Evolutionary conservation across 2,329 filamentous ascomycete species (phyloP).

Genomic region (Diaporthe destruens): DNA sequence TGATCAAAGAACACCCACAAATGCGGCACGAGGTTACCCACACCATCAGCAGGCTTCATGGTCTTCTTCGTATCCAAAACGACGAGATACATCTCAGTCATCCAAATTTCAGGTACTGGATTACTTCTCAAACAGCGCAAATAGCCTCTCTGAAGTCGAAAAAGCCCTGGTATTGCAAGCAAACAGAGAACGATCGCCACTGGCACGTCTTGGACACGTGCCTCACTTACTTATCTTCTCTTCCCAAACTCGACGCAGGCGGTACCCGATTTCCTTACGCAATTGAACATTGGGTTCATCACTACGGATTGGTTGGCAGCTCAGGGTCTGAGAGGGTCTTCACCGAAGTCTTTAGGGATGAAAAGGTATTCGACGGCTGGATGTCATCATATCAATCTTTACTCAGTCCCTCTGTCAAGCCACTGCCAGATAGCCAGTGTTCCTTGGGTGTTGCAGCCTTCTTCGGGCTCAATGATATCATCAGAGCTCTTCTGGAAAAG

Average conservation of each 20-base stretch:
- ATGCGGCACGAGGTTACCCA: not conserved
- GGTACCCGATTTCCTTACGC: not conserved
- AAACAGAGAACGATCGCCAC: too few species aligned
- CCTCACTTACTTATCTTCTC: too few species aligned
- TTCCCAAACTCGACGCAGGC: too few species aligned
- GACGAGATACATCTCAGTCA: slow-evolving; percentile 19
- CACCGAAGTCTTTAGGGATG: not conserved
- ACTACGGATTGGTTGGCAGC: not conserved
- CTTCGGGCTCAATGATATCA: slow-evolving; percentile 1
- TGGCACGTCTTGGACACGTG: too few species aligned
- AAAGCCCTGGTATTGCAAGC: too few species aligned
- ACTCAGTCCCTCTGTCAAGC: not conserved
- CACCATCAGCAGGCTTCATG: not conserved
- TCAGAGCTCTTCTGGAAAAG: not conserved
- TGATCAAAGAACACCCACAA: not conserved
- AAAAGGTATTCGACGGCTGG: not conserved
- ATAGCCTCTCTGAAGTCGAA: too few species aligned
- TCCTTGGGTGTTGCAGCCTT: slow-evolving; percentile 1
- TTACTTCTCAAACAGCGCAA: not conserved
- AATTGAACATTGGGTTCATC: not conserved
- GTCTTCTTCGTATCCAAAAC: not conserved
- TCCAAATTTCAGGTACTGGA: not conserved
- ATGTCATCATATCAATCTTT: not conserved
- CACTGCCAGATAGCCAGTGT: not conserved
- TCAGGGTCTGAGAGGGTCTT: not conserved